phyloP scores from a whole-genome alignment of 1,139 yeast genomes.

The Petasospora fabianii region DNA sequence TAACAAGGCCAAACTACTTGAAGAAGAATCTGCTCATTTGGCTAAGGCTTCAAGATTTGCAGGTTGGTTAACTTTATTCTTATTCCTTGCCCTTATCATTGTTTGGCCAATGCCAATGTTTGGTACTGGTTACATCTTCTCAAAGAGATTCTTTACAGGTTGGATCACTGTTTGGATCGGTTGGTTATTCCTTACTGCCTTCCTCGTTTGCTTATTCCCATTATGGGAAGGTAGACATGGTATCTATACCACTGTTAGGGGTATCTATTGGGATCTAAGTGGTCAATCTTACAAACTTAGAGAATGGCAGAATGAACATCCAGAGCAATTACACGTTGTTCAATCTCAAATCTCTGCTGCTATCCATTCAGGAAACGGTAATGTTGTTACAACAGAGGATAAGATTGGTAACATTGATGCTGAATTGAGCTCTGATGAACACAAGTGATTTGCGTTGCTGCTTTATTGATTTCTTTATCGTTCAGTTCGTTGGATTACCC shows the following conservation, averaged over 20 bases:
- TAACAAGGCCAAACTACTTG: conserved; percentile 35
- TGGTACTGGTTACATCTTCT: conserved; percentile 68
- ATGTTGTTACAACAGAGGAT: conserved; percentile 7
- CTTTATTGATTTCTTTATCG: not conserved
- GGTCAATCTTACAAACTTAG: conserved; percentile 70
- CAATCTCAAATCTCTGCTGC: conserved; percentile 49
- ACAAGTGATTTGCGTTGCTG: conserved; percentile 4
- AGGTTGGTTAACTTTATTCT: conserved; percentile 47
- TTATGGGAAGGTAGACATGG: conserved; percentile 66
- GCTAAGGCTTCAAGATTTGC: conserved; percentile 53
- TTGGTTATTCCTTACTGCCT: conserved; percentile 61
- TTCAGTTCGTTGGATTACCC: no score
- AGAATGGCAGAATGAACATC: conserved; percentile 69
- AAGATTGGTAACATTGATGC: conserved; percentile 22
- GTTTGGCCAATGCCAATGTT: conserved; percentile 92
- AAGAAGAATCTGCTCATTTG: conserved; percentile 44
- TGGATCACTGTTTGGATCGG: conserved; percentile 76
- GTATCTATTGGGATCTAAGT: conserved; percentile 77
- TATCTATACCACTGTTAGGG: conserved; percentile 59
- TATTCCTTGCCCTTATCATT: conserved; percentile 59
- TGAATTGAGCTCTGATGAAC: conserved; percentile 18
- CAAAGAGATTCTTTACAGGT: conserved; percentile 71
- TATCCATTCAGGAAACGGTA: conserved; percentile 19
- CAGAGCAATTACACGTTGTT: conserved; percentile 67
- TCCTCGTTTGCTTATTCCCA: conserved; percentile 58